A percentile compares a stretch with the other conserved stretches of the same genome.
Conservation (phyloP, 2,329 filamentous ascomycete species). For the Neonectria punicea region DNA sequence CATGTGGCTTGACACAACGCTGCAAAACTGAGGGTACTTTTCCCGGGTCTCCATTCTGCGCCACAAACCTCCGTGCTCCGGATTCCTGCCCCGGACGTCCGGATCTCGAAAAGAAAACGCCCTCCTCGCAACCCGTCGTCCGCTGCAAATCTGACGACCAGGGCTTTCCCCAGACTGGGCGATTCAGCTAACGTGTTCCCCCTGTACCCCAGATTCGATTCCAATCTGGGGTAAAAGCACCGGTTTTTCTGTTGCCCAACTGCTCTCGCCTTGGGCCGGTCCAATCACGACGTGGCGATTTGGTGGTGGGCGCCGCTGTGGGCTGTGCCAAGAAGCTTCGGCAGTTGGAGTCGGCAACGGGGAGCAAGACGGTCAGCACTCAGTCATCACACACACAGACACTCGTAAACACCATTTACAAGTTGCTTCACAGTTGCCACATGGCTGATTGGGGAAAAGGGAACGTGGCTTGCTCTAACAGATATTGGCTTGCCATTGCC, state of each 20-base stretch:
- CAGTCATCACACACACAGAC: neutral
- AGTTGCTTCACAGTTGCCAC: no score
- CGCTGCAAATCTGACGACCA: constrained; percentile 9
- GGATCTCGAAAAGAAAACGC: constrained; percentile 13
- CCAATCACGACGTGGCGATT: constrained; percentile 18
- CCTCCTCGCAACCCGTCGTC: neutral
- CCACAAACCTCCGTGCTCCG: constrained; percentile 2
- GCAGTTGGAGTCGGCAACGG: constrained; percentile 43
- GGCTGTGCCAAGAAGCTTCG: constrained; percentile 38
- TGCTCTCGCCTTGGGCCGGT: neutral
- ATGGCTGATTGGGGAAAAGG: neutral
- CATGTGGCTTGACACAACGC: neutral
- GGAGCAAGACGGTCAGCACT: neutral
- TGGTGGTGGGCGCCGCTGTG: constrained; percentile 15
- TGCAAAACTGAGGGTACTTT: neutral
- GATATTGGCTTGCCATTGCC: neutral
- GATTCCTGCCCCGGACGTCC: constrained; percentile 2
- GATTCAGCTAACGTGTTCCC: constrained; percentile 4
- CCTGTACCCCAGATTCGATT: constrained; percentile 24
- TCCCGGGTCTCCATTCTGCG: neutral
- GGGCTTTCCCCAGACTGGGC: constrained; percentile 21
- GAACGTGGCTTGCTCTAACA: neutral
- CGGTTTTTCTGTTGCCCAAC: neutral
- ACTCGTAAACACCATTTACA: no score
- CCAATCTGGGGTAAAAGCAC: constrained; percentile 16